Evolutionary conservation across 2,329 filamentous ascomycete genomes (phyloP), one percentile per base, ranked within the genome.

Genomic region (Madurella fahalii): DNA sequence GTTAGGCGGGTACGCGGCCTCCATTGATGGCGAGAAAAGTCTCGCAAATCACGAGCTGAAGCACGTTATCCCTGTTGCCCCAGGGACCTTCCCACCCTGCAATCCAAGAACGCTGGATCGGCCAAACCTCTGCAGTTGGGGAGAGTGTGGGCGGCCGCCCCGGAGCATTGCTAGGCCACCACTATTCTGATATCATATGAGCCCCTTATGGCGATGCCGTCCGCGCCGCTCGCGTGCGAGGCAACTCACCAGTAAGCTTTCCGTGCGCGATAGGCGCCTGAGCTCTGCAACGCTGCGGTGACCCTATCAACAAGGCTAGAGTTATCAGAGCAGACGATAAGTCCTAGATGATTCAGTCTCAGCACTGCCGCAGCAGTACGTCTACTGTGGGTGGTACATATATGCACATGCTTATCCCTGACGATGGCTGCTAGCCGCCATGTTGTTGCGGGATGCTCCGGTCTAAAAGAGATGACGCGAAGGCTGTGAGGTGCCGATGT

Each of bases 111-210:
- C 44, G 51, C 40, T n/a, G 17, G 25, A 25, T 25, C 25, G 16
- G n/a, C 32, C 46, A 13, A 20, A 40, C 9, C 4, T 5, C 30
- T 50, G 52, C 52, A 52, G 37, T 32, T 16, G 34, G 20, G 13
- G 41, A 46, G 42, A 44, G 31, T 32, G 48, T 25, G 25, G 7
- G 37, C 9, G 9, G 37, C 16, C 13, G 9, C 20, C 16, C 43
- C 40, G n/a, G 48, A 50, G 43, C 51, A 45, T 41, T 47, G 46
- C 40, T 25, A 34, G 31, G 56, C 40, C 47, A 59, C 54, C 54
- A 54, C 57, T 52, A 51, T 47, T 55, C 50, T 60, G 55, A 47
- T 44, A 55, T 47, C 54, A 58, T 57, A 48, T 44, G 20, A 20
- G 8, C 20, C 31, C 15, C 46, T 56, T 56, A 56, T 56, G 49